Percentiles rank a stretch among this genome's conserved stretches.
phyloP scores from a whole-genome alignment of 805 yeast species.

The Jamesozyma jinghongensis region DNA sequence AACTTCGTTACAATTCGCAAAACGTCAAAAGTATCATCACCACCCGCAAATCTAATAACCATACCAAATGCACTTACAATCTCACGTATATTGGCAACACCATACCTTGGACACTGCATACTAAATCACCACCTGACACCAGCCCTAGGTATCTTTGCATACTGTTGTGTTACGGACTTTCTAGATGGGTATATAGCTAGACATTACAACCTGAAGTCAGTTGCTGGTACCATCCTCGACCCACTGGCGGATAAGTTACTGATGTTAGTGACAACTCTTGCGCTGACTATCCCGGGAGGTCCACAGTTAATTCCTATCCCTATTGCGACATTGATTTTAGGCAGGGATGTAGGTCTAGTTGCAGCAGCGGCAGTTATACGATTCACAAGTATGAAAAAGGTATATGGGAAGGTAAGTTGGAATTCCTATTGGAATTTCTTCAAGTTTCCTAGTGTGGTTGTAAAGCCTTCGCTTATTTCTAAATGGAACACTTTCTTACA shows the following conservation, averaged over 20 bases:
- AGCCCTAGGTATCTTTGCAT: constrained; percentile 68
- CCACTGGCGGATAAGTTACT: constrained; percentile 92
- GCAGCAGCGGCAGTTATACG: constrained; percentile 65
- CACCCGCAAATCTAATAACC: constrained; percentile 2
- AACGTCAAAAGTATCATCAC: background rate
- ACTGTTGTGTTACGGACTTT: constrained; percentile 85
- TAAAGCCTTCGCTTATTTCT: constrained; percentile 77
- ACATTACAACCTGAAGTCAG: constrained; percentile 61
- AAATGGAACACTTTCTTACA: constrained; percentile 87
- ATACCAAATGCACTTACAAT: constrained; percentile 80
- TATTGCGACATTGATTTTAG: constrained; percentile 63
- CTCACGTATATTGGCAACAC: constrained; percentile 73
- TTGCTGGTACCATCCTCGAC: constrained; percentile 83
- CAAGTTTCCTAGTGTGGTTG: constrained; percentile 72
- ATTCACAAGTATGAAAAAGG: constrained; percentile 40
- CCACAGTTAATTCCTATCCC: constrained; percentile 62
- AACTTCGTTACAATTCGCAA: too few species aligned
- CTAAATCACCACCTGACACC: constrained; percentile 50
- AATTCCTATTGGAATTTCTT: constrained; percentile 62
- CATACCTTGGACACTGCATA: constrained; percentile 73
- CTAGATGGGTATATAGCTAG: constrained; percentile 91
- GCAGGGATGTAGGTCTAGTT: constrained; percentile 71
- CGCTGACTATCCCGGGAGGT: constrained; percentile 45
- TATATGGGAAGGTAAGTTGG: constrained; percentile 37
- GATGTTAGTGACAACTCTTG: constrained; percentile 77